Conservation (phyloP, 345 rosid genomes). For the Eucalyptus lansdowneana region DNA sequence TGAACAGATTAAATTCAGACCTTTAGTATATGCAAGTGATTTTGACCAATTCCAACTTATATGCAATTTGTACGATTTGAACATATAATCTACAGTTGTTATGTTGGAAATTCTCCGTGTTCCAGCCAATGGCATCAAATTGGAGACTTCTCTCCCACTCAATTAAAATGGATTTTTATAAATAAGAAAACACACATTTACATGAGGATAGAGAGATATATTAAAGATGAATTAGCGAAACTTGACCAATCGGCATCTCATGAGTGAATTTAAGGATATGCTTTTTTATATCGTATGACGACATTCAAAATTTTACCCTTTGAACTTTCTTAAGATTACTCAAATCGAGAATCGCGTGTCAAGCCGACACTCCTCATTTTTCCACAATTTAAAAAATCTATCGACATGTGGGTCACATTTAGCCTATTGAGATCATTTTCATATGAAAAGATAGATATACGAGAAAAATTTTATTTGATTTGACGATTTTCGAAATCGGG, state of each 20-base stretch:
- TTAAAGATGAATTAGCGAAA: neutral
- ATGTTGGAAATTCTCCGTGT: neutral
- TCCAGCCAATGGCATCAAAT: neutral
- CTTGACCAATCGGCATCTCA: neutral
- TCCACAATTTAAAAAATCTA: neutral
- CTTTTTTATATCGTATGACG: rapidly evolving
- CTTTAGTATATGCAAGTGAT: neutral
- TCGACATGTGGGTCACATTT: too few species aligned
- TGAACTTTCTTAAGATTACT: neutral
- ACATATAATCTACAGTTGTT: neutral
- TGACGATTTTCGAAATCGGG: neutral
- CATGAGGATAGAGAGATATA: neutral
- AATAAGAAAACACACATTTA: too few species aligned
- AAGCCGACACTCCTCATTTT: rapidly evolving
- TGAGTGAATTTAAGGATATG: rapidly evolving
- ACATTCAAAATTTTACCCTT: neutral
- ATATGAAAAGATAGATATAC: rapidly evolving
- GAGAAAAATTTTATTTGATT: neutral
- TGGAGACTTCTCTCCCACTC: neutral
- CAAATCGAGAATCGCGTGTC: rapidly evolving
- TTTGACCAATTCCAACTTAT: too few species aligned
- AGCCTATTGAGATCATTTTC: neutral
- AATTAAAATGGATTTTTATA: neutral
- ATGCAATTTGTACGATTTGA: neutral
- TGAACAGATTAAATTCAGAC: neutral